Evolutionary conservation across 345 rosid species (phyloP), one percentile per base, ranked within the genome.

Genomic region (Cardiospermum halicacabum): DNA sequence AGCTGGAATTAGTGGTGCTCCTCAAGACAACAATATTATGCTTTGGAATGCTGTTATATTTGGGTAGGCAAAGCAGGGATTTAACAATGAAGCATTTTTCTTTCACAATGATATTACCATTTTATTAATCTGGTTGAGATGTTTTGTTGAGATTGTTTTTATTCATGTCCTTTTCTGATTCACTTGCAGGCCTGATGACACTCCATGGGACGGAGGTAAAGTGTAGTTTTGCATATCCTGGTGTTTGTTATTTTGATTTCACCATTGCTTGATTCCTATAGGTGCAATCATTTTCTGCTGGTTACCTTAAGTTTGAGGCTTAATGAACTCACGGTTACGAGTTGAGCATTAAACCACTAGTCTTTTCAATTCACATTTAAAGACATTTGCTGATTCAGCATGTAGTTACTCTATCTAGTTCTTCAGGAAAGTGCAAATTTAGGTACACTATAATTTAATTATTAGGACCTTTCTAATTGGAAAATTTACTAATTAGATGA

Each of bases 151-250:
- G 13, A 28, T 30, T 62, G 56, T 15, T 40, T 60, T 66, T 65
- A 47, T 13, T 56, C 1, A 69, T 54, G 60, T 31, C 19, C 60
- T 27, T 50, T 63, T 18, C 62, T 72, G 43, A 3, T 53, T 39
- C 55, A 58, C 34, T 70, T 74, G 47, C 77, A 85, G 90, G 67
- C 90, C 87, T 69, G 87, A 82, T 73, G 90, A 85, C 68, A 85
- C 85, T 30, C 90, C 90, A 11, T 85, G 90, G 90, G 90, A 85
- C 54, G 90, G 90, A 82, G 90, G 90, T 85, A 63, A 74, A 56
- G 50, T 54, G 26, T 12, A 12, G 47, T 70, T 42, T 66, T n/a
- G 12, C 37, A 32, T 42, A 10, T 60, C 12, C 13, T 1, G 3
- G 19, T 11, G 11, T 21, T 28, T 48, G 11, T 30, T 45, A 19